These are phyloP conservation scores for Colletotrichum euphorbiae DNA, from an alignment of 2,329 filamentous ascomycete genomes.

Conservation along the genomic window DNA sequence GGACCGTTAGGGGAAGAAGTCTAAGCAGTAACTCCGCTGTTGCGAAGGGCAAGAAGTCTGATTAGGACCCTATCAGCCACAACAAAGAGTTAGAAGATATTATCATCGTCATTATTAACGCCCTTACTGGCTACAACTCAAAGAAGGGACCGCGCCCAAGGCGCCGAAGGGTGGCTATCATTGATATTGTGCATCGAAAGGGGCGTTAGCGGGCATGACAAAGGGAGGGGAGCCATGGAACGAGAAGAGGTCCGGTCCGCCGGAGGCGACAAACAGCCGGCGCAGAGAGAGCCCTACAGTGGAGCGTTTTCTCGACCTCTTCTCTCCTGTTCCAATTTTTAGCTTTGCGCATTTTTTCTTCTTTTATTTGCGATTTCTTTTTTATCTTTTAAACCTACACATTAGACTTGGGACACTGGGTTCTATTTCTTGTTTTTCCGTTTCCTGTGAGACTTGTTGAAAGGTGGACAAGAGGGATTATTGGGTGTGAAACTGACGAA, in stretches of 20 bases:
- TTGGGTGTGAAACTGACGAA: too few species aligned
- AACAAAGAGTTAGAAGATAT: too few species aligned
- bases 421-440: not conserved
- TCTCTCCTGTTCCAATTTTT: not conserved
- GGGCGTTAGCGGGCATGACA: constrained; percentile 34
- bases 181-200: constrained; percentile 21
- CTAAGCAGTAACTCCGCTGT: constrained; percentile 47
- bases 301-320: too few species aligned
- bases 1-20: constrained; percentile 49
- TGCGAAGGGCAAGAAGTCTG: constrained; percentile 60
- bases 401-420: constrained; percentile 15
- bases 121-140: not conserved
- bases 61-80: constrained; percentile 46
- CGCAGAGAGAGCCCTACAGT: too few species aligned
- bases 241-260: too few species aligned
- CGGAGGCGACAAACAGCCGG: too few species aligned
- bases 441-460: not conserved
- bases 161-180: not conserved
- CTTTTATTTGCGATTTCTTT: too few species aligned
- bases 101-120: not conserved
- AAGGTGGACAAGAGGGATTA: not conserved
- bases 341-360: not conserved
- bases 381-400: not conserved
- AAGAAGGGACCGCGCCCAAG: not conserved
- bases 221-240: not conserved